phyloP scores from a whole-genome alignment of 1,284 basidiomycete genomes.

The Amylostereum areolatum region DNA sequence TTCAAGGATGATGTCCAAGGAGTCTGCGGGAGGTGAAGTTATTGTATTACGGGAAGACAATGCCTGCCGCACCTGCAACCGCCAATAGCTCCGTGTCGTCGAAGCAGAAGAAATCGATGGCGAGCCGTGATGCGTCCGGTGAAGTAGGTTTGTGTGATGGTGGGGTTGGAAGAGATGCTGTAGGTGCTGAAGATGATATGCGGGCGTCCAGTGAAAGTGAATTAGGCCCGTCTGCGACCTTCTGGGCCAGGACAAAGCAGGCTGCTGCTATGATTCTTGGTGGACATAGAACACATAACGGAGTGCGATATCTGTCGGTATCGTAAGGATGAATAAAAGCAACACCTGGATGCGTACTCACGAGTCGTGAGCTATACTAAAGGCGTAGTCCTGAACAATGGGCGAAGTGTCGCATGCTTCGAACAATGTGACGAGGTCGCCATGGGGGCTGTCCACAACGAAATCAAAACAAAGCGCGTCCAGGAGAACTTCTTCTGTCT shows the following conservation, averaged over 20 bases:
- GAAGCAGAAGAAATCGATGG: slow-evolving; percentile 60
- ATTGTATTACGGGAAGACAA: background rate
- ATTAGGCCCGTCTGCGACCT: slow-evolving; percentile 61
- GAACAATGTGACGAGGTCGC: slow-evolving; percentile 64
- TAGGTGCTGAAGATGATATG: slow-evolving; percentile 53
- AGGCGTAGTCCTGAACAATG: slow-evolving; percentile 64
- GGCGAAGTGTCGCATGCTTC: slow-evolving; percentile 41
- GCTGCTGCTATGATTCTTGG: slow-evolving; percentile 66
- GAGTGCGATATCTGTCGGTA: slow-evolving; percentile 59
- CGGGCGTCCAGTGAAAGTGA: slow-evolving; percentile 68
- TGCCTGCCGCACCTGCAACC: slow-evolving; percentile 46
- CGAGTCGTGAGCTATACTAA: slow-evolving; percentile 83
- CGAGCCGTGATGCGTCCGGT: slow-evolving; percentile 62
- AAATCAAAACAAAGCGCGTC: slow-evolving; percentile 93
- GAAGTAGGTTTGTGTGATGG: slow-evolving; percentile 69
- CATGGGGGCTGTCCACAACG: slow-evolving; percentile 78
- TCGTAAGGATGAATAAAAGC: slow-evolving; percentile 3
- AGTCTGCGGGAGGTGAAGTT: slow-evolving; percentile 34
- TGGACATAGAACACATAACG: slow-evolving; percentile 63
- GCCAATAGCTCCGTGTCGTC: slow-evolving; percentile 47
- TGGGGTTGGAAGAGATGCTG: slow-evolving; percentile 64
- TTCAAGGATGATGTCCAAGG: slow-evolving; percentile 60
- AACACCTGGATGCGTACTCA: slow-evolving; percentile 31
- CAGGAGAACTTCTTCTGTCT: slow-evolving; percentile 78
- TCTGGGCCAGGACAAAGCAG: slow-evolving; percentile 70